Conservation (phyloP, 2,329 filamentous ascomycete species). For the Colletotrichum cordylinicola region DNA sequence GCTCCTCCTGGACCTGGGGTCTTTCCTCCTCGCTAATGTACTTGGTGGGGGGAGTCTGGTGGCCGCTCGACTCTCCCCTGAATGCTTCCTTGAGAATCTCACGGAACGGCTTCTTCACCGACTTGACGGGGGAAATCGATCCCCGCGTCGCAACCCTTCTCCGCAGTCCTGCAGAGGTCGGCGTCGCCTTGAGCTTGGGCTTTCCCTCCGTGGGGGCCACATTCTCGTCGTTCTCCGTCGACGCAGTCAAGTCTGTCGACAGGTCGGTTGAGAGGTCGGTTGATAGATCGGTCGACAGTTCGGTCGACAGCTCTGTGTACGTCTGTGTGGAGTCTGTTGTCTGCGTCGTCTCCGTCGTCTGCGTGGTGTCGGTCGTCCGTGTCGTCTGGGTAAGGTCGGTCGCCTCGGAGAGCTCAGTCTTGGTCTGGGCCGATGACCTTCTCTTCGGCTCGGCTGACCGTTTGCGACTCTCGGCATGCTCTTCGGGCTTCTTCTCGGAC, state of each 20-base stretch:
- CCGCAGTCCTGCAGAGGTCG: conserved; percentile 50
- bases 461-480: conserved; percentile 23
- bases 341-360: conserved; percentile 10
- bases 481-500: conserved; percentile 34
- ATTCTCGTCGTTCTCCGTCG: conserved; percentile 20
- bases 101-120: conserved; percentile 57
- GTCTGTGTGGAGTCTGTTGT: conserved; percentile 18
- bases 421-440: conserved; percentile 26
- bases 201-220: background rate
- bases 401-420: conserved; percentile 25
- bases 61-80: conserved; percentile 62
- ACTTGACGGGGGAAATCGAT: conserved; percentile 53
- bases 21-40: conserved; percentile 56
- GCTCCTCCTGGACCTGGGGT: conserved; percentile 25
- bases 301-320: background rate
- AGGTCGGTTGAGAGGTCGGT: background rate
- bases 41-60: conserved; percentile 48
- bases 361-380: conserved; percentile 16
- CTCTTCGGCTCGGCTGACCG: conserved; percentile 27
- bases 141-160: conserved; percentile 62
- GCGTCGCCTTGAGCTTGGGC: conserved; percentile 22
- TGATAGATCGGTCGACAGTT: background rate
- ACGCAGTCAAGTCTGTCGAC: conserved; percentile 9
- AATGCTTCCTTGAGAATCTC: conserved; percentile 68
- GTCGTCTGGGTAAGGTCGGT: conserved; percentile 13